Evolutionary conservation across 179 eudicot genomes (phyloP).

Genomic region (Actinidia chinensis): DNA sequence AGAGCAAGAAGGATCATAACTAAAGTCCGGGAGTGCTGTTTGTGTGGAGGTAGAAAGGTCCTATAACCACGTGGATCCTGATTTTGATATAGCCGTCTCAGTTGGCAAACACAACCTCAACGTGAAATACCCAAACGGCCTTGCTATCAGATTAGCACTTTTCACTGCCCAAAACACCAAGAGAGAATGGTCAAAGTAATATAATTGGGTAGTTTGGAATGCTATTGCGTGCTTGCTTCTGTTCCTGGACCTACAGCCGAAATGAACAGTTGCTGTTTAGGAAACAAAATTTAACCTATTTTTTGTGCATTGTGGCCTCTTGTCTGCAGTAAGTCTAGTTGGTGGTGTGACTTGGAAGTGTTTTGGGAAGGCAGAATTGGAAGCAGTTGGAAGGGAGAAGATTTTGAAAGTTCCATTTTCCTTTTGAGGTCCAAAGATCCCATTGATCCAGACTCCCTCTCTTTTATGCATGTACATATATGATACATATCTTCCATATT

Average conservation of each 20-base stretch:
- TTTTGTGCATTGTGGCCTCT: background rate
- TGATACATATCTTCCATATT: too few relatives aligned
- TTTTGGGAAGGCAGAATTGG: background rate
- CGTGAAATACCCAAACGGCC: background rate
- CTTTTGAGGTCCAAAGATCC: background rate
- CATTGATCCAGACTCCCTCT: background rate
- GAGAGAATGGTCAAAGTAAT: background rate
- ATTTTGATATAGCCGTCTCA: background rate
- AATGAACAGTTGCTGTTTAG: background rate
- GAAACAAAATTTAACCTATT: background rate
- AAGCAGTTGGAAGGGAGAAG: background rate
- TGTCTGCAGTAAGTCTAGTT: background rate
- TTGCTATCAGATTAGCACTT: background rate
- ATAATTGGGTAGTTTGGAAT: background rate
- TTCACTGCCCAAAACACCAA: background rate
- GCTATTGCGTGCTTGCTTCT: background rate
- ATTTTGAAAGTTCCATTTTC: background rate
- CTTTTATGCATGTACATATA: background rate
- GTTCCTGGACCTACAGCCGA: background rate
- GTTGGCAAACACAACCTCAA: background rate
- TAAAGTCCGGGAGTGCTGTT: background rate
- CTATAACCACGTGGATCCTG: too few relatives aligned
- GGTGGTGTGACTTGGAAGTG: background rate
- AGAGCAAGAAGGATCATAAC: constrained; percentile 56
- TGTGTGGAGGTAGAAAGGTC: background rate